A percentile compares a stretch with the other conserved stretches of the same genome.
Evolutionary conservation across 768 basidiomycete species (phyloP).

Genomic region (Suillus subluteus): DNA sequence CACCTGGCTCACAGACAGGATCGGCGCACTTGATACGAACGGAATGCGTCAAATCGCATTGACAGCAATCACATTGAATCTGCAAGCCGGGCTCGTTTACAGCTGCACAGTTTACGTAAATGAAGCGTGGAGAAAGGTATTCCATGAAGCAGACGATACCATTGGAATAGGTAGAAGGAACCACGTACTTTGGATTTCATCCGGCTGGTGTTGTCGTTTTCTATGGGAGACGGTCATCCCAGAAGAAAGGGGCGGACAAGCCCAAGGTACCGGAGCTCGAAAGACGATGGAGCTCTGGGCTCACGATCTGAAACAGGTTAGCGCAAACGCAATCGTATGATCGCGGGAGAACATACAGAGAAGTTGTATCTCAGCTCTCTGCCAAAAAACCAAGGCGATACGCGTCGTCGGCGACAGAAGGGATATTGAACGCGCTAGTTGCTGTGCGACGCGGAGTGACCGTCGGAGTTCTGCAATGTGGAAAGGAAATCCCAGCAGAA

Average conservation of each 20-base stretch:
- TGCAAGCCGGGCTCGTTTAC: constrained; percentile 83
- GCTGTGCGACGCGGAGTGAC: not conserved
- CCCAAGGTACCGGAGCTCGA: not conserved
- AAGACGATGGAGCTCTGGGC: not conserved
- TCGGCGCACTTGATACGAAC: constrained; percentile 96
- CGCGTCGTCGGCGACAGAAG: not conserved
- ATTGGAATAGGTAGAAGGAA: constrained; percentile 5
- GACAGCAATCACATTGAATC: constrained; percentile 84
- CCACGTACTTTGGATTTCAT: constrained; percentile 64
- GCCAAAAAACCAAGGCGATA: not conserved
- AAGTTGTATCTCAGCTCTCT: not conserved
- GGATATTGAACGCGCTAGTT: not conserved
- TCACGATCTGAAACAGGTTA: not conserved
- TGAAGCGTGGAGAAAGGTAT: constrained; percentile 32
- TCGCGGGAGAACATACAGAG: not conserved
- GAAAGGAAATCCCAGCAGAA: not conserved
- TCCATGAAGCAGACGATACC: not conserved
- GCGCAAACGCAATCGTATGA: not conserved
- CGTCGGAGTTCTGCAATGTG: not conserved
- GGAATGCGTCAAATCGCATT: constrained; percentile 91
- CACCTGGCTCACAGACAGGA: constrained; percentile 67
- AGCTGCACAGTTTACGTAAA: constrained; percentile 47
- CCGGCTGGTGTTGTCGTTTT: constrained; percentile 63
- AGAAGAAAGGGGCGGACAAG: not conserved
- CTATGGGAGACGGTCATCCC: constrained; percentile 69